Percentiles rank a stretch among this genome's conserved stretches.
Evolutionary conservation across 106 monocot genomes (phyloP).

Genomic region (Acorus calamus): DNA sequence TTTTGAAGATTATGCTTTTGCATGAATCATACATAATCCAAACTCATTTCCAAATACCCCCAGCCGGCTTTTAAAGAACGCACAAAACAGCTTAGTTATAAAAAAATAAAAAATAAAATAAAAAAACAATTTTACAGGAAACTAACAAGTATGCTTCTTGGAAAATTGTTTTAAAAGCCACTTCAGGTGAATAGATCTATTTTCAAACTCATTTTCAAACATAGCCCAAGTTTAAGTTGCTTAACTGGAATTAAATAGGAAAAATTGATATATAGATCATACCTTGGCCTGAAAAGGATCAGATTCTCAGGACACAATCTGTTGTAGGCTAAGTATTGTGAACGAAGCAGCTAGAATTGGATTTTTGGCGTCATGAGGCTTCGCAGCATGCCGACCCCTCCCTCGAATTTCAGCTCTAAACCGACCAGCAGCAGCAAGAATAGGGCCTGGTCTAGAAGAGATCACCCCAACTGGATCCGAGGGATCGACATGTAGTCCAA

Average conservation of each 20-base stretch:
- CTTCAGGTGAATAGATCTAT: not conserved
- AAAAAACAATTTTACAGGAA: too few relatives aligned
- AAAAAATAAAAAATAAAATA: too few relatives aligned
- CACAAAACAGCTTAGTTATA: too few relatives aligned
- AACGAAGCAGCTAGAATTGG: slow-evolving; percentile 29
- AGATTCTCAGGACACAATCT: slow-evolving; percentile 34
- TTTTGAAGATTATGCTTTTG: too few relatives aligned
- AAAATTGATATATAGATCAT: not conserved
- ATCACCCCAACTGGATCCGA: slow-evolving; percentile 22
- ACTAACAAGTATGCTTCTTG: too few relatives aligned
- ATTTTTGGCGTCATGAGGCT: slow-evolving; percentile 24
- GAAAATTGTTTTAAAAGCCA: not conserved
- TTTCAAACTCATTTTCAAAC: too few relatives aligned
- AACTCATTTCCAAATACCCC: too few relatives aligned
- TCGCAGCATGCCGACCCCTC: slow-evolving; percentile 37
- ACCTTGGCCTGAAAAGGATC: slow-evolving; percentile 46
- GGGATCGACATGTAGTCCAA: slow-evolving; percentile 50
- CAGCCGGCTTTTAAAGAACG: too few relatives aligned
- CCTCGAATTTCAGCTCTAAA: slow-evolving; percentile 35
- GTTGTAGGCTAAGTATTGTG: slow-evolving; percentile 28
- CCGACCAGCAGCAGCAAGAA: slow-evolving; percentile 38
- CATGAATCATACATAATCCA: too few relatives aligned
- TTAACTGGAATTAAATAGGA: too few relatives aligned
- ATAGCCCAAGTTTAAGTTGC: too few relatives aligned
- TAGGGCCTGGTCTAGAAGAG: slow-evolving; percentile 38